phyloP scores from a whole-genome alignment of 2,329 filamentous ascomycete species.

The Exutisphaerella laricina region DNA sequence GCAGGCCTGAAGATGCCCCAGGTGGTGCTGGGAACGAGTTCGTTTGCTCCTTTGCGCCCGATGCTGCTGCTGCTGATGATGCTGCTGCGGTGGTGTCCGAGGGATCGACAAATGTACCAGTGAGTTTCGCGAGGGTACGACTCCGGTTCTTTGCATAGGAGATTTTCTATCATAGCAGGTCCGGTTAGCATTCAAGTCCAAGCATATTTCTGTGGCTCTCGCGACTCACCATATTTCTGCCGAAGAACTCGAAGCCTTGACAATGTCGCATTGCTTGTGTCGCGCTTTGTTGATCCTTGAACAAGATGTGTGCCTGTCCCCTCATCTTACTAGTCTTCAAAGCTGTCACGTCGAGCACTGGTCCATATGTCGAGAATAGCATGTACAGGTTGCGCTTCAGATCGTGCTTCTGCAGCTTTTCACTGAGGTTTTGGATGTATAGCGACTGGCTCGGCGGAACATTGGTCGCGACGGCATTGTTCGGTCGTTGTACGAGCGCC shows the following conservation, averaged over 20 bases:
- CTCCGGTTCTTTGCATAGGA: constrained; percentile 87
- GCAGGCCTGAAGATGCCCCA: constrained; percentile 17
- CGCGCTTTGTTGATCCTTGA: constrained; percentile 81
- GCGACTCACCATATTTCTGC: constrained; percentile 68
- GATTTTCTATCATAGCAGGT: constrained; percentile 61
- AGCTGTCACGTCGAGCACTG: constrained; percentile 85
- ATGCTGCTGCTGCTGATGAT: constrained; percentile 2
- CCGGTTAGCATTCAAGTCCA: background rate
- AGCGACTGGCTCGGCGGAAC: constrained; percentile 52
- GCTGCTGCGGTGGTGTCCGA: constrained; percentile 13
- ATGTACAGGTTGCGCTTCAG: constrained; percentile 83
- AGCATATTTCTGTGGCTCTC: background rate
- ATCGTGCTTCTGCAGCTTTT: constrained; percentile 86
- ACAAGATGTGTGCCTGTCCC: constrained; percentile 90
- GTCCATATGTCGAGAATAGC: constrained; percentile 88
- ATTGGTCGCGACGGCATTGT: constrained; percentile 8
- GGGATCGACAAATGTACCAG: constrained; percentile 72
- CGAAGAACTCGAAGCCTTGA: constrained; percentile 80
- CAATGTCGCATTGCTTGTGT: constrained; percentile 89
- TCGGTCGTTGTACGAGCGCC: constrained; percentile 8
- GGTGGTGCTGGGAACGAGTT: constrained; percentile 32
- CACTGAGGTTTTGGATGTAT: constrained; percentile 82
- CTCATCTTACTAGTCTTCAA: constrained; percentile 89
- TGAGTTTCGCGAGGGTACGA: constrained; percentile 80
- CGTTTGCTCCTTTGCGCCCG: constrained; percentile 11